These are phyloP conservation scores for Dictyostelium brefeldianum DNA, from an alignment of 78 protist species.

Conservation along the genomic window DNA sequence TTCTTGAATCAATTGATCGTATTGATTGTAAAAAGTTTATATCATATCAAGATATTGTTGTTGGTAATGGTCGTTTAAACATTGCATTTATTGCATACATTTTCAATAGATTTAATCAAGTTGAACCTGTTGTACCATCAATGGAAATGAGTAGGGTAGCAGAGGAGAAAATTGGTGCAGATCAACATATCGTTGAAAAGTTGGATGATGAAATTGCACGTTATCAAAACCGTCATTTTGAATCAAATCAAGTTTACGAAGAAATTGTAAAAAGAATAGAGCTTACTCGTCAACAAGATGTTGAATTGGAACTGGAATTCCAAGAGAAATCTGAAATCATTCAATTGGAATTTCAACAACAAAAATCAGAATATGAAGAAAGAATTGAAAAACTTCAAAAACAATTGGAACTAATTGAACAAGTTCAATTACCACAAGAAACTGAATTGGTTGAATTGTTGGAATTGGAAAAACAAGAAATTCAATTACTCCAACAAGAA, in stretches of 20 bases:
- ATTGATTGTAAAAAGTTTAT: slow-evolving; percentile 82
- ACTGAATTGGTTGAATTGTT: background rate
- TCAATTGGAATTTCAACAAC: background rate
- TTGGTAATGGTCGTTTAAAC: slow-evolving; percentile 89
- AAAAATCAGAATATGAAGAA: background rate
- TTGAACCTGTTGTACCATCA: slow-evolving; percentile 37
- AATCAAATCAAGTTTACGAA: background rate
- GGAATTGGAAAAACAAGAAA: slow-evolving; percentile 22
- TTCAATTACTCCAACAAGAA: background rate
- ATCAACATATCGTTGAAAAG: background rate
- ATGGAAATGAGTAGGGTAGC: slow-evolving; percentile 18
- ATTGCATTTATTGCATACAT: slow-evolving; percentile 92
- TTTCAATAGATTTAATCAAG: slow-evolving; percentile 86
- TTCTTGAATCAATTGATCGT: slow-evolving; percentile 70
- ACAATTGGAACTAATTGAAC: slow-evolving; percentile 9
- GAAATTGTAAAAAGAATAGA: slow-evolving; percentile 27
- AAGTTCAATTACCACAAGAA: slow-evolving; percentile 1
- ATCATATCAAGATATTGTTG: slow-evolving; percentile 79
- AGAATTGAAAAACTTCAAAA: slow-evolving; percentile 38
- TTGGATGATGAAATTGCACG: slow-evolving; percentile 32
- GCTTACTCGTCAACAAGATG: background rate
- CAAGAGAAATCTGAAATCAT: slow-evolving; percentile 16
- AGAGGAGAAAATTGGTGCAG: background rate
- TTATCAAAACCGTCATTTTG: slow-evolving; percentile 36
- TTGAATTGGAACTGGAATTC: background rate